These are phyloP conservation scores for Saccharomycopsis olivae DNA, from an alignment of 805 yeast genomes.

Conservation along the genomic window DNA sequence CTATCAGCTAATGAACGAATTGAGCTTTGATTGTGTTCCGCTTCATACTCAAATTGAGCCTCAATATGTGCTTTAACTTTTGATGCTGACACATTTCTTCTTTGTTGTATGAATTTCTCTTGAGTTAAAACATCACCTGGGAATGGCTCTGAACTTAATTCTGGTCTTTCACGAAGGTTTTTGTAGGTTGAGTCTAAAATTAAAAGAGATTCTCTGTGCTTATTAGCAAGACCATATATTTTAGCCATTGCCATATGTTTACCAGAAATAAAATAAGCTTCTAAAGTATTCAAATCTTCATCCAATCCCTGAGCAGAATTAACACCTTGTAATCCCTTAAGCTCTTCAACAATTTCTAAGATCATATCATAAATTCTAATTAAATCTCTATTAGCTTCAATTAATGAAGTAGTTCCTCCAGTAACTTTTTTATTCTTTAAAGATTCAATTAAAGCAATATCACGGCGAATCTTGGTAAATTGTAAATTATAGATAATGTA, in stretches of 20 bases:
- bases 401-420: slow-evolving; percentile 16
- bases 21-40: slow-evolving; percentile 21
- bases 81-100: slow-evolving; percentile 16
- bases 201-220: slow-evolving; percentile 38
- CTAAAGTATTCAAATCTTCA: slow-evolving; percentile 41
- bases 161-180: slow-evolving; percentile 1
- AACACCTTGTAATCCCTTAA: slow-evolving; percentile 85
- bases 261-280: slow-evolving; percentile 34
- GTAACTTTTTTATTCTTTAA: slow-evolving; percentile 21
- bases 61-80: slow-evolving; percentile 32
- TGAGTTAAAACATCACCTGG: slow-evolving; percentile 27
- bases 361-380: slow-evolving; percentile 42
- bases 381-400: slow-evolving; percentile 26
- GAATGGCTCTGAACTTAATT: slow-evolving; percentile 17
- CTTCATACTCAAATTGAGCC: slow-evolving; percentile 34
- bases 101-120: slow-evolving; percentile 24
- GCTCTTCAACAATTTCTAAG: slow-evolving; percentile 40
- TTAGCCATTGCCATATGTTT: slow-evolving; percentile 37
- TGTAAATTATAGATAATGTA: slow-evolving; percentile 61
- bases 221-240: slow-evolving; percentile 31
- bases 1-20: slow-evolving; percentile 27
- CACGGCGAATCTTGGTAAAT: slow-evolving; percentile 64
- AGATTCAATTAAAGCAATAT: slow-evolving; percentile 36
- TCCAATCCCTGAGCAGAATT: slow-evolving; percentile 67
- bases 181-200: slow-evolving; percentile 19